Conservation (phyloP, 169 alveolate species). For the Neospora caninum region DNA sequence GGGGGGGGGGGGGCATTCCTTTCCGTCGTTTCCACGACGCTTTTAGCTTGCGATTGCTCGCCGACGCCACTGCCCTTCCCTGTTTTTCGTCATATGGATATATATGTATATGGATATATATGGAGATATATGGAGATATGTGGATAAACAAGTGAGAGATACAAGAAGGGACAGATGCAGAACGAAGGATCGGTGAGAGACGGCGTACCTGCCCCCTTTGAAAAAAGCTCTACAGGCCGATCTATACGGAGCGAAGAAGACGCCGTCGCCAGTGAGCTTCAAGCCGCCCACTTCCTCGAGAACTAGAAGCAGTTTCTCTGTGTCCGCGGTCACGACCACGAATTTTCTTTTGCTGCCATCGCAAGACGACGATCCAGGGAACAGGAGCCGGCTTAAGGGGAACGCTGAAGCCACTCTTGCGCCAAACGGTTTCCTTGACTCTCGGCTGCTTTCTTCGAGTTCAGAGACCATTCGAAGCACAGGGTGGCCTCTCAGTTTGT, state of each 20-base stretch:
- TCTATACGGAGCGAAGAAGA: slow-evolving; percentile 41
- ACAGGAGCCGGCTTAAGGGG: too few species aligned
- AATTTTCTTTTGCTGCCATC: neutral
- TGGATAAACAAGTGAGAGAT: too few species aligned
- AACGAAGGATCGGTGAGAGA: neutral
- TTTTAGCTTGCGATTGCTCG: too few species aligned
- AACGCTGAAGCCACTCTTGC: neutral
- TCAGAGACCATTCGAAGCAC: neutral
- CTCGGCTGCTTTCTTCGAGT: neutral
- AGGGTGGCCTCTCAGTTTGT: slow-evolving; percentile 46
- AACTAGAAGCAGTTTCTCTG: slow-evolving; percentile 29
- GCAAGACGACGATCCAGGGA: neutral
- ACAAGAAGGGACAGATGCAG: too few species aligned
- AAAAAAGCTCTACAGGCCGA: slow-evolving; percentile 14
- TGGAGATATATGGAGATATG: neutral
- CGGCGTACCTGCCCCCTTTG: slow-evolving; percentile 21
- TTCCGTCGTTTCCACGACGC: too few species aligned
- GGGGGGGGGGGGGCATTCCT: too few species aligned
- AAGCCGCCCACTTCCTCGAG: slow-evolving; percentile 45
- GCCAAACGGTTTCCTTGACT: neutral
- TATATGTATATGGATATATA: too few species aligned
- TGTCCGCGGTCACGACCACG: slow-evolving; percentile 15
- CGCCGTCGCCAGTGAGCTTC: slow-evolving; percentile 12
- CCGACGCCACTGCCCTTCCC: too few species aligned
- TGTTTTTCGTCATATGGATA: too few species aligned